Conservation (phyloP, 495 filamentous ascomycete species). For the Durotheca rogersii region DNA sequence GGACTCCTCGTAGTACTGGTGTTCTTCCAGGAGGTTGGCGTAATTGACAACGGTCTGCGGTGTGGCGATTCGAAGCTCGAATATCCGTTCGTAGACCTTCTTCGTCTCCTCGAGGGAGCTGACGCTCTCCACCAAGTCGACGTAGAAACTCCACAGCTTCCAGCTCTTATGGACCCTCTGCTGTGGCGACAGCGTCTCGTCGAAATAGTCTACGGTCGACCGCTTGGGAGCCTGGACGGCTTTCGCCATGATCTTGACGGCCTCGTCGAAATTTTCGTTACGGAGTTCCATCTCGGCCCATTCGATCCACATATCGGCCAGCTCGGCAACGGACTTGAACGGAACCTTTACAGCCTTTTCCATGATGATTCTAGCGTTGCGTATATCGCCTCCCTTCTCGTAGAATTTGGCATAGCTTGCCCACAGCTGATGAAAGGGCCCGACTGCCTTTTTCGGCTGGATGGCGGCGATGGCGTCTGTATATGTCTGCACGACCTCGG, state of each 20-base stretch:
- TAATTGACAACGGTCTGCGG: slow-evolving; percentile 99
- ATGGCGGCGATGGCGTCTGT: slow-evolving; percentile 91
- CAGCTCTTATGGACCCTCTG: slow-evolving; percentile 98
- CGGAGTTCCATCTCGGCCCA: slow-evolving; percentile 98
- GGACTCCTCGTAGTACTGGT: slow-evolving; percentile 94
- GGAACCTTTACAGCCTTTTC: slow-evolving; percentile 98
- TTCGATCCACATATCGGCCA: slow-evolving; percentile 98
- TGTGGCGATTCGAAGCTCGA: slow-evolving; percentile 96
- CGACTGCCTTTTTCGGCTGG: slow-evolving; percentile 91
- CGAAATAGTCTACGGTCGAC: slow-evolving; percentile 96
- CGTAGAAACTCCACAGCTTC: slow-evolving; percentile 99
- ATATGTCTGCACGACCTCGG: slow-evolving; percentile 91
- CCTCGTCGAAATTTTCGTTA: slow-evolving; percentile 92
- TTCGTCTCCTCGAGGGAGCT: slow-evolving; percentile 87
- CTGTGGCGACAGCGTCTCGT: slow-evolving; percentile 90
- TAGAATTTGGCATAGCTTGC: slow-evolving; percentile 98
- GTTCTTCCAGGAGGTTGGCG: slow-evolving; percentile 92
- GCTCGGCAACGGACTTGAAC: slow-evolving; percentile 90
- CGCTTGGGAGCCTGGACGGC: slow-evolving; percentile 93
- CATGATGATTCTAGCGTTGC: slow-evolving; percentile 85
- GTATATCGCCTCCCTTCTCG: slow-evolving; percentile 82
- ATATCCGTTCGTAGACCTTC: slow-evolving; percentile 94
- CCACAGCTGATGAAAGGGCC: slow-evolving; percentile 94
- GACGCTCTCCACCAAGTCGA: slow-evolving; percentile 95
- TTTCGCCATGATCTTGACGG: slow-evolving; percentile 94